Conservation (phyloP, 495 filamentous ascomycete species). For the Sporormia fimetaria region DNA sequence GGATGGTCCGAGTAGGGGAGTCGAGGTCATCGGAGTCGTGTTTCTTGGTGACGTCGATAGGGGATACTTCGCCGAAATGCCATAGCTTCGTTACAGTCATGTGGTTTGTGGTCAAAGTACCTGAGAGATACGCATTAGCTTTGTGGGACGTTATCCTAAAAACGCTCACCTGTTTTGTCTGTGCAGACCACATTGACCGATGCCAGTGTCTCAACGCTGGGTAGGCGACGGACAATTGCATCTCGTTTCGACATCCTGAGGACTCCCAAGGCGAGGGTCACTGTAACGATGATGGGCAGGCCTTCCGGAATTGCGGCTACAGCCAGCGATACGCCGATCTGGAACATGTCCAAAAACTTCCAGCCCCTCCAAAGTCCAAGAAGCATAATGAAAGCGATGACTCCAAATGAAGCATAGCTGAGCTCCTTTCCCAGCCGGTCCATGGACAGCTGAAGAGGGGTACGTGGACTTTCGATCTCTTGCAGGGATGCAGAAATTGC, state of each 20-base stretch:
- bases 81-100: slow-evolving; percentile 98
- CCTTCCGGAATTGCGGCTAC: slow-evolving; percentile 97
- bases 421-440: slow-evolving; percentile 87
- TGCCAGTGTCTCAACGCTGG: slow-evolving; percentile 94
- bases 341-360: slow-evolving; percentile 87
- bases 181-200: slow-evolving; percentile 97
- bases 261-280: slow-evolving; percentile 87
- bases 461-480: slow-evolving; percentile 87
- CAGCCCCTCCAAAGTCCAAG: slow-evolving; percentile 83
- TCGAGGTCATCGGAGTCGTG: slow-evolving; percentile 53
- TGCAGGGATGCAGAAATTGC: slow-evolving; percentile 84
- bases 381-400: slow-evolving; percentile 85
- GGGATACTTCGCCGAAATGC: slow-evolving; percentile 63
- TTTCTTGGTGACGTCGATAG: slow-evolving; percentile 65
- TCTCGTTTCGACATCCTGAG: slow-evolving; percentile 88
- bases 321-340: slow-evolving; percentile 90
- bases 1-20: slow-evolving; percentile 60
- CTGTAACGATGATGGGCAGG: slow-evolving; percentile 93
- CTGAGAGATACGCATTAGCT: slow-evolving; percentile 29
- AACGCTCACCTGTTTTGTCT: slow-evolving; percentile 69
- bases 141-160: neutral
- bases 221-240: slow-evolving; percentile 88
- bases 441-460: slow-evolving; percentile 93
- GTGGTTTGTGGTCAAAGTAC: slow-evolving; percentile 91
- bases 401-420: slow-evolving; percentile 88